These are phyloP conservation scores for Lyophyllum atratum DNA, from an alignment of 768 basidiomycete genomes.

Conservation along the genomic window DNA sequence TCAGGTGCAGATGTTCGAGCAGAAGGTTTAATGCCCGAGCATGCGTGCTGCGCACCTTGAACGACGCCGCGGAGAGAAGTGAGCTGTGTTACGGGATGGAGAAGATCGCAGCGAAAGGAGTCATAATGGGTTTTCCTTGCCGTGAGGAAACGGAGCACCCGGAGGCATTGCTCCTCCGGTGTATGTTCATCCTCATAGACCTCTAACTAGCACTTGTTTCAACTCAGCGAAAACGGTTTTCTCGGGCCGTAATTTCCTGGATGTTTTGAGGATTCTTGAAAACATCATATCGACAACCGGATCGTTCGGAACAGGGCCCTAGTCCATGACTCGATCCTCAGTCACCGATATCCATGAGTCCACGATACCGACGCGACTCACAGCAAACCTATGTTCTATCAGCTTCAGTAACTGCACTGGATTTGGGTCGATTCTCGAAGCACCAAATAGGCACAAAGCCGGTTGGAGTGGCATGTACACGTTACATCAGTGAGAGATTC, in stretches of 20 bases:
- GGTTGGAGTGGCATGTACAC: slow-evolving; percentile 13
- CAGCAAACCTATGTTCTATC: background rate
- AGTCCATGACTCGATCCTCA: background rate
- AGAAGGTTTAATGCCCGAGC: slow-evolving; percentile 1
- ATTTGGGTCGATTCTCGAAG: background rate
- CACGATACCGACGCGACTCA: background rate
- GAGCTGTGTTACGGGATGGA: slow-evolving; percentile 5
- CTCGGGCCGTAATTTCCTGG: slow-evolving; percentile 3
- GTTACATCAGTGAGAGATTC: slow-evolving; percentile 20
- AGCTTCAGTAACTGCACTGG: background rate
- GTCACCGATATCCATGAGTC: background rate
- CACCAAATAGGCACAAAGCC: slow-evolving; percentile 12
- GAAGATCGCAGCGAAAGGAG: background rate
- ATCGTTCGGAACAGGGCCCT: background rate
- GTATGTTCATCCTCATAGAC: background rate
- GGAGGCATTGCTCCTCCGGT: background rate
- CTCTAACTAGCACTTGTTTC: slow-evolving; percentile 8
- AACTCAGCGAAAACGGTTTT: background rate
- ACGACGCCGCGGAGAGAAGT: slow-evolving; percentile 13
- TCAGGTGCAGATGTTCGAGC: background rate
- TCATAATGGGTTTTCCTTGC: slow-evolving; percentile 1
- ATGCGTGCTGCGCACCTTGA: background rate
- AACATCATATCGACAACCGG: background rate
- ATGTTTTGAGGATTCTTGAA: background rate
- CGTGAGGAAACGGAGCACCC: background rate